Evolutionary conservation across 805 yeast genomes (phyloP).

Genomic region (Zygosaccharomyces siamensis): DNA sequence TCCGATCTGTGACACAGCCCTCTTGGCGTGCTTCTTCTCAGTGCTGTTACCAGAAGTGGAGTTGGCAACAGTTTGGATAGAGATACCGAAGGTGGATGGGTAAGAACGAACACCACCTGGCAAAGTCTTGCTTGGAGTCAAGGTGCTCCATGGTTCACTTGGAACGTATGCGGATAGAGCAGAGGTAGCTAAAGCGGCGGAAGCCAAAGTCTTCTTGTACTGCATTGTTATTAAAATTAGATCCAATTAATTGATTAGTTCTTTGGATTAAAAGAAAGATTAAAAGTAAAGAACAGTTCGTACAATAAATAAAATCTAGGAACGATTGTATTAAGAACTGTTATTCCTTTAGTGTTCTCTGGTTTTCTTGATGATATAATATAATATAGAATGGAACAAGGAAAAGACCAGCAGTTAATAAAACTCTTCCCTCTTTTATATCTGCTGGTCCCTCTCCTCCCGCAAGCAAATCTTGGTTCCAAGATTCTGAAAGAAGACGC

Average conservation of each 20-base stretch:
- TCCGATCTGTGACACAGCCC: constrained; percentile 48
- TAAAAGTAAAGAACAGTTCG: not conserved
- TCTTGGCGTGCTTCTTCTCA: constrained; percentile 18
- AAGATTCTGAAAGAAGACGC: not conserved
- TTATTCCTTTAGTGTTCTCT: not conserved
- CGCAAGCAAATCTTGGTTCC: constrained; percentile 3
- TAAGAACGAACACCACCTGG: constrained; percentile 37
- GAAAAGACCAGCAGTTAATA: not conserved
- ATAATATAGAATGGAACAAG: not conserved
- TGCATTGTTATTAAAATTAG: constrained; percentile 17
- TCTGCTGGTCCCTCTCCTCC: constrained; percentile 1
- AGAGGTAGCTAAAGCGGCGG: constrained; percentile 31
- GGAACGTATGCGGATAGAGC: constrained; percentile 28
- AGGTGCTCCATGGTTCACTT: constrained; percentile 40
- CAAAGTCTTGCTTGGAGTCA: constrained; percentile 40
- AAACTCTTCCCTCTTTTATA: not conserved
- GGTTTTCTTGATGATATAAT: not conserved
- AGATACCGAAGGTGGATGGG: constrained; percentile 41
- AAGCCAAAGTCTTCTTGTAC: constrained; percentile 27
- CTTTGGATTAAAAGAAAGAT: not conserved
- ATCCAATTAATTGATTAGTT: not conserved
- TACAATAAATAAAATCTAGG: not conserved
- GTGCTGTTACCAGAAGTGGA: constrained; percentile 26
- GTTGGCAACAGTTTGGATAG: constrained; percentile 38
- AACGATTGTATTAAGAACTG: not conserved